Base-by-base conservation (phyloP, 2,329 filamentous ascomycete species). In the Chalaropsis ovoidea region DNA sequence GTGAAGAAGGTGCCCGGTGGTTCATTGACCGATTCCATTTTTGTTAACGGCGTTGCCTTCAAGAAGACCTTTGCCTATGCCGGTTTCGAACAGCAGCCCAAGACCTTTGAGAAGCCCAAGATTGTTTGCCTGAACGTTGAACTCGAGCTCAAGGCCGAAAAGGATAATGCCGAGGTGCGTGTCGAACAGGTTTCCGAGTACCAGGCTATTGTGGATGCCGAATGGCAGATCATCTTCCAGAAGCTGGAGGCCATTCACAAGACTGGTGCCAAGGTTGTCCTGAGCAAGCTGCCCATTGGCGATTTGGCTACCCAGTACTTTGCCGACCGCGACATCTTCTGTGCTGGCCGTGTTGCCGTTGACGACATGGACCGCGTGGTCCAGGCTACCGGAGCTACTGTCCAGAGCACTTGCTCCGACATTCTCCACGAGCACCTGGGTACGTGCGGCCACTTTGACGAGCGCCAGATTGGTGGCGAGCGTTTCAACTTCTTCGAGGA, bases 1-100 rank as follows among this genome's bases (percentile, higher is more conserved):
- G 85, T 97, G 75, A 99, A 99, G 83, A 97, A 96, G 80, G 92
- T 99, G 69, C 93, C 91, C 47, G 94, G 94, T 73, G 94, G 94
- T 75, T 95, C 90, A 45, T 84, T 99, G 41, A 94, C 96, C 73
- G 94, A 97, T 69, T 96, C 93, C 1, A 84, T 96, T 49, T 97
- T 97, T 77, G 88, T 99, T 74, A 94, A 97, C 76, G 94, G 94
- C 74, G 94, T 99, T 69, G 93, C 94, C 43, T 99, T 99, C 82
- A 97, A 97, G 82, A 99, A 99, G 85, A 99, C 94, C 4, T 99
- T 99, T 77, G 92, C 93, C 63, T 99, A 99, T 75, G 94, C 94
- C 71, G 94, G 94, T 74, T 99, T 99, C 78, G 94, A 99, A 79
- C 94, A 99, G 79, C 94, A 99, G 79, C 94, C 94, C 70, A 99